Base-by-base conservation (phyloP, 73 alveolate species). In the Paramecium biaurelia region DNA sequence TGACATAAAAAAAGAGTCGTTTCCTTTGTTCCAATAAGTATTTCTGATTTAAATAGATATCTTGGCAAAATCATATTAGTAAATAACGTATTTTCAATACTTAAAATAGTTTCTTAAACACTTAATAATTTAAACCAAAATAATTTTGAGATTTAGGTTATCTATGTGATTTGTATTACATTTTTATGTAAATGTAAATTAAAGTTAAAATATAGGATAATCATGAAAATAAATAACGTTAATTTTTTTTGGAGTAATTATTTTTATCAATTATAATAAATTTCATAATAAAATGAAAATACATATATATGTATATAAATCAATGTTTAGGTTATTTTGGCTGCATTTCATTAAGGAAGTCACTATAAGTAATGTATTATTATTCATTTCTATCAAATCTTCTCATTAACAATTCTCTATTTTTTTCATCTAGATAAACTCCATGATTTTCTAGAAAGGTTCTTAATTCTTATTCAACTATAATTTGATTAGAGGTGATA, bases 291-390 rank as follows among this genome's bases (percentile, higher is more conserved):
- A 53, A 53, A 53, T 18, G 26, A 53, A 53, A 53, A 53, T 18
- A 53, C 11, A 53, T 4, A 7, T n/a, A n/a, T n/a, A n/a, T n/a
- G n/a, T n/a, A n/a, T n/a, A n/a, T 53, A n/a, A 53, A 53, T 53
- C 68, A 53, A 21, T 7, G 12, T 53, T 53, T 53, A 15, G 68
- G 84, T 43, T 79, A 12, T 79, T 47, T 79, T 79, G 90, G 90
- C 7, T 79, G 32, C 42, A 79, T 30, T 79, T 79, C 90, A 79
- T 47, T 79, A 21, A 79, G 43, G 47, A 79, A 79, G n/a, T 79
- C 90, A 47, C 90, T 45, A 43, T 79, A 79, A 79, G 76, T 79
- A 20, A 79, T 79, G 30, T 43, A 79, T 15, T 79, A 14, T 79
- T 79, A 23, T 79, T 47, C 76, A 38, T 41, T 79, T 14, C 56